Base-by-base conservation (phyloP, 306 rosid species). In the Ormosia emarginata region DNA sequence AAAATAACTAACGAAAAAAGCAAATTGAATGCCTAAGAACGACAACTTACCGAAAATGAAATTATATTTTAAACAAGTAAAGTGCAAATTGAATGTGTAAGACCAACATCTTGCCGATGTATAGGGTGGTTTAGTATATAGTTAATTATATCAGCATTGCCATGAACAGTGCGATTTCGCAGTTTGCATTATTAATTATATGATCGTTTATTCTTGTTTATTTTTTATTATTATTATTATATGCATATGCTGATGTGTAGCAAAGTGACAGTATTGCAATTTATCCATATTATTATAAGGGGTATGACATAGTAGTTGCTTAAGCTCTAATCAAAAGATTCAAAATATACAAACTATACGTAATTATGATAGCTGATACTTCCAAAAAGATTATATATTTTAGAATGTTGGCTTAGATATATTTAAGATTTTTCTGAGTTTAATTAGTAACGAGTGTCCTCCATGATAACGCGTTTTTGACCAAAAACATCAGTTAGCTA, bases 381-480 rank as follows among this genome's bases (percentile, higher is more conserved):
- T 78, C 65, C 82, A 4, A 66, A 32, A 65, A 65, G 4, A 59
- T 4, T 14, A 50, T 17, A 68, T 72, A 77, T 75, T 59, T 61
- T 14, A 73, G 55, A 12, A 49, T 59, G 49, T 0, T 57, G 14
- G 44, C 0, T 8, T 41, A 13, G 15, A 69, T 32, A 72, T 49
- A 72, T 49, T 37, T 18, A 9, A 46, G 11, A 9, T 0, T 1
- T 53, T 7, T 62, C 0, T 18, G 41, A 64, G 64, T 30, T 37
- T 37, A 65, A 80, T 84, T 74, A 57, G 85, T 57, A 87, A 69
- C 75, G 2, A 81, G 79, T 81, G 77, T 58, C 14, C 36, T 50
- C 5, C 6, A 80, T 24, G 81, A 71, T 66, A 77, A 81, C 89
- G 89, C 89, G 87, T 41, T 73, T 80, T 83, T 80, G 87, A 80